A percentile compares a stretch with the other conserved stretches of the same genome.
Conservation (phyloP, 2,329 filamentous ascomycete genomes). For the Fusarium anguioides region DNA sequence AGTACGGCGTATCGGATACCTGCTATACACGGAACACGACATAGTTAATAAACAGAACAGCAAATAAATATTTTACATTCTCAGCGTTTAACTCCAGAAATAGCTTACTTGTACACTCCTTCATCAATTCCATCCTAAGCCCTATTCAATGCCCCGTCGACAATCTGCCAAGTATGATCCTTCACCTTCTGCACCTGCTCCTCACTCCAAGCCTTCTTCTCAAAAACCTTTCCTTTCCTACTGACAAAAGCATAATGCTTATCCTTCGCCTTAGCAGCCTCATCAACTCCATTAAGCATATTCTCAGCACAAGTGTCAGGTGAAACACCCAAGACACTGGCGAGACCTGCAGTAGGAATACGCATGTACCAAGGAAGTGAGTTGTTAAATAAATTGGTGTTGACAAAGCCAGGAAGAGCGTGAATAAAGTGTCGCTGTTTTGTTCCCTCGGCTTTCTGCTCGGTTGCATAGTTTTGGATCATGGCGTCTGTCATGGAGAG, state of each 20-base stretch:
- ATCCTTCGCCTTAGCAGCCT: slow-evolving; percentile 24
- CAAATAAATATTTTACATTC: too few species aligned
- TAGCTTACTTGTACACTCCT: neutral
- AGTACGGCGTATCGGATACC: too few species aligned
- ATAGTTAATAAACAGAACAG: too few species aligned
- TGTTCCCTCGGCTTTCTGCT: slow-evolving; percentile 26
- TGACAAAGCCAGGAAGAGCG: slow-evolving; percentile 54
- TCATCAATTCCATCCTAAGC: neutral
- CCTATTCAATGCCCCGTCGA: slow-evolving; percentile 39
- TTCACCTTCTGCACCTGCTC: slow-evolving; percentile 46
- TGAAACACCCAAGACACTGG: slow-evolving; percentile 37
- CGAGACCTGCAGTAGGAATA: slow-evolving; percentile 10
- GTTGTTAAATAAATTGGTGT: slow-evolving; percentile 47
- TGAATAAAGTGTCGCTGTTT: slow-evolving; percentile 52
- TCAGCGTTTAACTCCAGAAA: too few species aligned
- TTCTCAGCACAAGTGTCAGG: slow-evolving; percentile 46
- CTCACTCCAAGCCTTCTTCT: slow-evolving; percentile 44
- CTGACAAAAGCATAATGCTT: slow-evolving; percentile 47
- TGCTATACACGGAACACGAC: too few species aligned
- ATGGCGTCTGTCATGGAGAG: slow-evolving; percentile 54
- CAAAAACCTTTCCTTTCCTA: slow-evolving; percentile 44
- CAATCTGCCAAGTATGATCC: slow-evolving; percentile 48
- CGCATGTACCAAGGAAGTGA: slow-evolving; percentile 50
- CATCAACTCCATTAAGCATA: slow-evolving; percentile 41
- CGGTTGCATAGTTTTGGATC: slow-evolving; percentile 49